phyloP scores from a whole-genome alignment of 2,329 filamentous ascomycete genomes.

The Mycosphaerelloides madeirae region DNA sequence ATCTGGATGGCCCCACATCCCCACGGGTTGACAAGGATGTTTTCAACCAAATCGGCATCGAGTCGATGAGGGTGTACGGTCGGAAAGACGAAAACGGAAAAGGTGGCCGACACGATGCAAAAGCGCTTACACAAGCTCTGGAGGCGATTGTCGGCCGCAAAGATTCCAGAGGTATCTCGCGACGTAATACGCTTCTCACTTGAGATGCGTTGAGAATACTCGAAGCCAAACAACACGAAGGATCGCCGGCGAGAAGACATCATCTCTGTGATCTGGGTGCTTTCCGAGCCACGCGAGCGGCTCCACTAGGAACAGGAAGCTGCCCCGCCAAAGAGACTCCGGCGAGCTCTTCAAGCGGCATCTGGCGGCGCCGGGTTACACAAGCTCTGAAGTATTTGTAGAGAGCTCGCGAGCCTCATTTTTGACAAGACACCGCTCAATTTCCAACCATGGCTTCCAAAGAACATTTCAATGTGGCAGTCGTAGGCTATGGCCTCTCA shows the following conservation, averaged over 20 bases:
- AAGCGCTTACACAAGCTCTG: conserved; percentile 67
- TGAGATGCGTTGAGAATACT: conserved; percentile 1
- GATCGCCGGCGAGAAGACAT: too few species aligned
- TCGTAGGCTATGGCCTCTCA: conserved; percentile 58
- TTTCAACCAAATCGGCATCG: conserved; percentile 65
- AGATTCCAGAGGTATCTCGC: conserved; percentile 49
- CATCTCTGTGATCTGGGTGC: too few species aligned
- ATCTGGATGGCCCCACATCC: conserved; percentile 66
- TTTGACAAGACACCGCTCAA: background rate
- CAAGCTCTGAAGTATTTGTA: background rate
- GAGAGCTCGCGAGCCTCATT: background rate
- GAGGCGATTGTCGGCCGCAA: conserved; percentile 69
- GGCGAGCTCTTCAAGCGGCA: conserved; percentile 7
- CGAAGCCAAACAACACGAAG: background rate
- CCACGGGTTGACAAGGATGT: conserved; percentile 65
- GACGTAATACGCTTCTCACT: conserved; percentile 51
- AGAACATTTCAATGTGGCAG: conserved; percentile 49
- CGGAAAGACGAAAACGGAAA: conserved; percentile 53
- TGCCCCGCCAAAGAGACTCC: conserved; percentile 10
- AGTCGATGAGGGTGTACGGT: conserved; percentile 72
- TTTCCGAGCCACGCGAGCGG: background rate
- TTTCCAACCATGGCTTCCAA: conserved; percentile 19
- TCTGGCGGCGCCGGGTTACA: conserved; percentile 6
- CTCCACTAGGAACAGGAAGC: conserved; percentile 16
- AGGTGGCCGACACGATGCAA: conserved; percentile 68